phyloP scores from a whole-genome alignment of 2,329 filamentous ascomycete species.

The Aspergillus hortae region DNA sequence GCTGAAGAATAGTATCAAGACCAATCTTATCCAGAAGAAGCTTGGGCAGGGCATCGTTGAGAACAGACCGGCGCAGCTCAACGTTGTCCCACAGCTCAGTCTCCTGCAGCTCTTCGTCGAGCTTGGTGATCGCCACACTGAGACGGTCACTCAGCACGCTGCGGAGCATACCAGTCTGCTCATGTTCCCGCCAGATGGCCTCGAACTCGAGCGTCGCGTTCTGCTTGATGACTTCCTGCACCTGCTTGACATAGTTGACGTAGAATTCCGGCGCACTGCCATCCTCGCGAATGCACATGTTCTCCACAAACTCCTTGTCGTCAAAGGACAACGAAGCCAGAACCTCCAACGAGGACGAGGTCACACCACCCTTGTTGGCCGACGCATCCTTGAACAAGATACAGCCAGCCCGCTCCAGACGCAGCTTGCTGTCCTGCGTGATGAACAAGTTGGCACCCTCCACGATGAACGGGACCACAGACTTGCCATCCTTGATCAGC shows the following conservation, averaged over 20 bases:
- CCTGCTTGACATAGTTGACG: constrained; percentile 83
- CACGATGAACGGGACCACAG: constrained; percentile 86
- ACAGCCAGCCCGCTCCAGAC: constrained; percentile 90
- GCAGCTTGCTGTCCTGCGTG: constrained; percentile 94
- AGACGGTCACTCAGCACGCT: constrained; percentile 90
- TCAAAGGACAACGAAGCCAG: constrained; percentile 93
- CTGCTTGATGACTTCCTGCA: constrained; percentile 84
- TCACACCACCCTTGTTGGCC: constrained; percentile 98
- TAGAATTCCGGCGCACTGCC: constrained; percentile 87
- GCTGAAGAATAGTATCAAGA: constrained; percentile 76
- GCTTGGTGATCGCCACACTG: constrained; percentile 86
- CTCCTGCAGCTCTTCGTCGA: constrained; percentile 93
- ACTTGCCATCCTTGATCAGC: constrained; percentile 87
- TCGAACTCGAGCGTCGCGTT: constrained; percentile 95
- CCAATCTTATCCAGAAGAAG: constrained; percentile 86
- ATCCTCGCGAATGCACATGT: constrained; percentile 85
- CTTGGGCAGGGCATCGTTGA: constrained; percentile 80
- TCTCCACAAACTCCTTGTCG: constrained; percentile 77
- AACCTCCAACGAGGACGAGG: constrained; percentile 93
- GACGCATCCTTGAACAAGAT: constrained; percentile 97
- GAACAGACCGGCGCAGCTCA: constrained; percentile 70
- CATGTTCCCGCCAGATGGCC: constrained; percentile 94
- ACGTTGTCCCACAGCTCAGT: constrained; percentile 88
- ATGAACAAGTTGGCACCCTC: constrained; percentile 99
- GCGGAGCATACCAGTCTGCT: constrained; percentile 72